These are phyloP conservation scores for Gnetum montanum DNA, from an alignment of 75 land plant genomes.

Conservation along the genomic window DNA sequence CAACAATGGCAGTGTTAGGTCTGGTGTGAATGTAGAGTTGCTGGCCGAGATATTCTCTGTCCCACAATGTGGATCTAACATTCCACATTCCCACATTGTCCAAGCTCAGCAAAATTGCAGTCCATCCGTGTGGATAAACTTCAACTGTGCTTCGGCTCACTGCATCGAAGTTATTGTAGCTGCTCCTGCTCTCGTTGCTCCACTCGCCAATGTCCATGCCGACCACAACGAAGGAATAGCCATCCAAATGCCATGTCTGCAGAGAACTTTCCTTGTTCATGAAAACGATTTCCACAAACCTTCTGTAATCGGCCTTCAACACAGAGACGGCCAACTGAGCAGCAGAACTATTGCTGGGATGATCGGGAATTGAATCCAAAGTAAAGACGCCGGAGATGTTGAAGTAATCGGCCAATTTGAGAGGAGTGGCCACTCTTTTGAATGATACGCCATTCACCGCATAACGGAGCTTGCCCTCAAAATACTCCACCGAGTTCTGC, in stretches of 20 bases:
- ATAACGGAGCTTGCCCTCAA: constrained; percentile 35
- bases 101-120: too few species aligned
- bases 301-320: constrained; percentile 25
- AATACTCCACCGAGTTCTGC: constrained; percentile 17
- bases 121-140: too few species aligned
- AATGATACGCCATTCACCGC: constrained; percentile 57
- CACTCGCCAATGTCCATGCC: too few species aligned
- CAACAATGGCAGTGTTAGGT: too few species aligned
- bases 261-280: constrained; percentile 53
- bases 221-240: constrained; percentile 67
- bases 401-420: constrained; percentile 61
- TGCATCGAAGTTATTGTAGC: too few species aligned
- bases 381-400: constrained; percentile 37
- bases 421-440: constrained; percentile 34
- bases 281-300: constrained; percentile 59
- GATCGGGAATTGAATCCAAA: constrained; percentile 36
- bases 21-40: too few species aligned
- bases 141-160: too few species aligned
- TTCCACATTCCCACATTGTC: too few species aligned
- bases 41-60: too few species aligned
- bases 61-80: too few species aligned
- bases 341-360: constrained; percentile 17
- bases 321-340: constrained; percentile 17
- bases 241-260: constrained; percentile 65
- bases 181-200: too few species aligned